Conservation (phyloP, 2,329 filamentous ascomycete genomes). For the Aspergillus ochraceoroseus region DNA sequence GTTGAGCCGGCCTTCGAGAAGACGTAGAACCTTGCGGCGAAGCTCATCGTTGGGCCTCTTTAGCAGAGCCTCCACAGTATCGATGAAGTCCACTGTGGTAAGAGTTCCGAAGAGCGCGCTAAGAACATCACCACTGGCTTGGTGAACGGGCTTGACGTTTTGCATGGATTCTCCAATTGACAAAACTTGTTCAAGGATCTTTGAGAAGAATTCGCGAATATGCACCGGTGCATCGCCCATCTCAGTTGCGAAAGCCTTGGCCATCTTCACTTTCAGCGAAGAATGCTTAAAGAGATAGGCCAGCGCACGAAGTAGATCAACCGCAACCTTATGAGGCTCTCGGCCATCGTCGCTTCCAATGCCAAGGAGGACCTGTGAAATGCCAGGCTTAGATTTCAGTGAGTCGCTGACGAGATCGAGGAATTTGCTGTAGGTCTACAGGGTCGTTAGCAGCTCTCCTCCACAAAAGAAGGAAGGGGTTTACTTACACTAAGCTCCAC, state of each 20-base stretch:
- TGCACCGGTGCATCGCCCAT: slow-evolving; percentile 57
- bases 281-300: slow-evolving; percentile 41
- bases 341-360: slow-evolving; percentile 50
- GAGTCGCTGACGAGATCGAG: slow-evolving; percentile 70
- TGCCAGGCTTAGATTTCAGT: slow-evolving; percentile 66
- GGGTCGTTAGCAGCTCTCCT: slow-evolving; percentile 15
- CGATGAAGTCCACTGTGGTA: slow-evolving; percentile 82
- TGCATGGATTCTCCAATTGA: slow-evolving; percentile 55
- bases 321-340: slow-evolving; percentile 39
- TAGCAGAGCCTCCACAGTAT: slow-evolving; percentile 76
- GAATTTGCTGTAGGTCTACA: slow-evolving; percentile 67
- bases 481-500: slow-evolving; percentile 58
- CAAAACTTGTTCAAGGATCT: slow-evolving; percentile 61
- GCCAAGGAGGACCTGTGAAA: slow-evolving; percentile 68
- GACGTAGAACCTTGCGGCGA: slow-evolving; percentile 71
- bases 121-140: slow-evolving; percentile 61
- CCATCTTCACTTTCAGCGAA: slow-evolving; percentile 40
- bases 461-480: neutral
- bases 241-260: slow-evolving; percentile 34
- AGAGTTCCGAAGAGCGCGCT: slow-evolving; percentile 77
- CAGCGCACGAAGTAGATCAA: slow-evolving; percentile 41
- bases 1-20: slow-evolving; percentile 74
- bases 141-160: slow-evolving; percentile 35
- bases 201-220: slow-evolving; percentile 64
- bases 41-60: slow-evolving; percentile 69